Conservation (phyloP, 305 asterid genomes). For the Fraxinus sp. region DNA sequence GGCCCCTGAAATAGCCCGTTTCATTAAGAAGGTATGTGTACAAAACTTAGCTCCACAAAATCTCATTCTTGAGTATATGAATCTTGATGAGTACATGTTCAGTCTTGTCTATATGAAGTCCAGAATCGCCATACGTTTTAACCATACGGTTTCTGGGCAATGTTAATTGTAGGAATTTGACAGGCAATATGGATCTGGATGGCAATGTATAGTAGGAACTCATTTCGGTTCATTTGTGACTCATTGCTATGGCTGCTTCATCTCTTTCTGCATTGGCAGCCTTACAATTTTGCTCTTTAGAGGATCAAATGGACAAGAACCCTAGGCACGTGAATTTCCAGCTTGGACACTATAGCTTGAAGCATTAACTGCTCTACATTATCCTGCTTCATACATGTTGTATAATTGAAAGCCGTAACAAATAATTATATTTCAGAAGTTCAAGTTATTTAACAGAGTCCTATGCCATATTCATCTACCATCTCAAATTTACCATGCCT, state of each 20-base stretch:
- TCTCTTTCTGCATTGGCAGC: conserved; percentile 64
- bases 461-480: not conserved
- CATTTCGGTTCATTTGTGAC: conserved; percentile 91
- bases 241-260: conserved; percentile 77
- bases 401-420: not conserved
- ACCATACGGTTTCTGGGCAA: not conserved
- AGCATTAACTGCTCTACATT: not conserved
- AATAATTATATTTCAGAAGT: not conserved
- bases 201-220: conserved; percentile 94
- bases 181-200: conserved; percentile 54
- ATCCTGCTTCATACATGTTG: not conserved
- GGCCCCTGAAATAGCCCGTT: conserved; percentile 73
- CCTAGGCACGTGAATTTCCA: conserved; percentile 28
- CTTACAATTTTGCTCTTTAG: conserved; percentile 72
- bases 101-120: not conserved
- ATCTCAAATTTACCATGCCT: not conserved
- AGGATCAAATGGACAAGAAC: conserved; percentile 46
- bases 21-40: conserved; percentile 59
- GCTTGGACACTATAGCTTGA: conserved; percentile 30
- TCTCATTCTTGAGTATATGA: not conserved
- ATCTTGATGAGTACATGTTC: not conserved
- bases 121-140: not conserved
- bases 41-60: not conserved
- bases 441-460: not conserved
- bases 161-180: conserved; percentile 67